Conservation (phyloP, 805 yeast genomes). For the Myxozyma udenii region DNA sequence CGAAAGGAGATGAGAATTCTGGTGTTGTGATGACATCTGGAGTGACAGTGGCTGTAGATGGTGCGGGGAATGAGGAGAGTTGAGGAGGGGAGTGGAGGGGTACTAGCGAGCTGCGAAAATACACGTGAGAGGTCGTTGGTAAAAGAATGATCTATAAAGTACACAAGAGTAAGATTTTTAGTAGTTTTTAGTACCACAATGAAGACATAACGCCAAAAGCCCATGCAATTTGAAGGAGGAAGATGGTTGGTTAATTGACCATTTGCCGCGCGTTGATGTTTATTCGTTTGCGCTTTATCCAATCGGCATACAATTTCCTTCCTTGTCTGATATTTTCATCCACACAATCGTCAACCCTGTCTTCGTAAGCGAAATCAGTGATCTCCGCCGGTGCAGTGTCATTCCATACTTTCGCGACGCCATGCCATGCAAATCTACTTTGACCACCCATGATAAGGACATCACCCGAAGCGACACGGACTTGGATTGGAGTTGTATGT, state of each 20-base stretch:
- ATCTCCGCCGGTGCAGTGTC: conserved; percentile 38
- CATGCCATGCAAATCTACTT: conserved; percentile 44
- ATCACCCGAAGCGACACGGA: conserved; percentile 43
- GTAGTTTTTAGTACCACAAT: neutral
- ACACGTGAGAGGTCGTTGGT: too few relatives aligned
- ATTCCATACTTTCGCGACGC: conserved; percentile 42
- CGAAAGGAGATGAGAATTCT: too few relatives aligned
- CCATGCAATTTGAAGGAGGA: neutral
- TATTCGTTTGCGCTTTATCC: conserved; percentile 41
- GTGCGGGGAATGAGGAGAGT: too few relatives aligned
- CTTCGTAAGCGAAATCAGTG: conserved; percentile 13
- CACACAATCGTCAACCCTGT: neutral
- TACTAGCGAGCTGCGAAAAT: too few relatives aligned
- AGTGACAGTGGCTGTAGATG: too few relatives aligned
- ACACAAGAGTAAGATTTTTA: too few relatives aligned
- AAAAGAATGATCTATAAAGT: too few relatives aligned
- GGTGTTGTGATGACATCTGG: too few relatives aligned
- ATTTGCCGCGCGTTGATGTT: conserved; percentile 45
- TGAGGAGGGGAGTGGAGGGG: too few relatives aligned
- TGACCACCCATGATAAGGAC: conserved; percentile 43
- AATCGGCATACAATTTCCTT: conserved; percentile 29
- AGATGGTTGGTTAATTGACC: conserved; percentile 25
- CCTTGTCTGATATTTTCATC: conserved; percentile 9
- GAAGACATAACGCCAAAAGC: neutral
- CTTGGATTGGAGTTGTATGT: conserved; percentile 36